phyloP scores from a whole-genome alignment of 305 asterid species.

The Fraxinus sp. region DNA sequence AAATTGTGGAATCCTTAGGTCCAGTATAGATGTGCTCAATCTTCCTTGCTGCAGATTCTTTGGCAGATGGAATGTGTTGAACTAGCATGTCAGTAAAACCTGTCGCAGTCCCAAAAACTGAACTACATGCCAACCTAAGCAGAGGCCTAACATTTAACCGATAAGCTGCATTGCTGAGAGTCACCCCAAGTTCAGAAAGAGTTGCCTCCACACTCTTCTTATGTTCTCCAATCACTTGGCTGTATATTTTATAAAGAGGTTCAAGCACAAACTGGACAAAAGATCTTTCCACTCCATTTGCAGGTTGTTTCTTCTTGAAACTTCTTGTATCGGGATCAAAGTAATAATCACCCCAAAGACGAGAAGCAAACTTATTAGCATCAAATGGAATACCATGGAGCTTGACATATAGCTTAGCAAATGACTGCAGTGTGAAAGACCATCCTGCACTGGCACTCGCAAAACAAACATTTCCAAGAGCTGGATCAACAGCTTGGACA shows the following conservation, averaged over 20 bases:
- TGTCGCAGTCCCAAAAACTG: constrained; percentile 92
- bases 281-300: constrained; percentile 79
- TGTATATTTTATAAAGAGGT: constrained; percentile 87
- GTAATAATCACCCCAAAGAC: constrained; percentile 96
- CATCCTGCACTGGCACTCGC: constrained; percentile 97
- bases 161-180: constrained; percentile 88
- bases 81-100: constrained; percentile 98
- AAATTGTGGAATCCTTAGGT: constrained; percentile 70
- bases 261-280: constrained; percentile 96
- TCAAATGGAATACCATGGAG: constrained; percentile 95
- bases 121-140: constrained; percentile 84
- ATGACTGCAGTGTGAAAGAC: constrained; percentile 91
- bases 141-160: constrained; percentile 88
- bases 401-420: constrained; percentile 89
- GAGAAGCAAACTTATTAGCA: constrained; percentile 80
- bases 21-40: constrained; percentile 89
- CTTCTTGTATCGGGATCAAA: constrained; percentile 71
- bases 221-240: constrained; percentile 98
- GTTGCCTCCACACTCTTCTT: constrained; percentile 95
- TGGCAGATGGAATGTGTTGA: constrained; percentile 95
- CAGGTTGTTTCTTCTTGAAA: constrained; percentile 84
- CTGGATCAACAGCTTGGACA: constrained; percentile 84
- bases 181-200: constrained; percentile 82
- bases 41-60: constrained; percentile 76
- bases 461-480: constrained; percentile 82